Conservation (phyloP, 768 basidiomycete species). For the Dioszegia crocea region DNA sequence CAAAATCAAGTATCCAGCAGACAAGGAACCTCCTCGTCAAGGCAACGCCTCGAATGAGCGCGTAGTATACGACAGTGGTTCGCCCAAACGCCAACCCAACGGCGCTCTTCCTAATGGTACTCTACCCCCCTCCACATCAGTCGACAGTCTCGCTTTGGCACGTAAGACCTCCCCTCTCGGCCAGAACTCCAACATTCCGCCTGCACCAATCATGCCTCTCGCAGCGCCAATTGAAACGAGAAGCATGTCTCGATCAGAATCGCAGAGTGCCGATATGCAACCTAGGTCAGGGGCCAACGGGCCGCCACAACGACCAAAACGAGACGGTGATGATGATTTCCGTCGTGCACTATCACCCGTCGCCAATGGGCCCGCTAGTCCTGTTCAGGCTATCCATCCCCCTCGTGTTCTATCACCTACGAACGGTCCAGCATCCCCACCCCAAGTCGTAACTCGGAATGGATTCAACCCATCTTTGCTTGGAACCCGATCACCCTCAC, state of each 20-base stretch:
- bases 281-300: constrained; percentile 25
- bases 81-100: constrained; percentile 11
- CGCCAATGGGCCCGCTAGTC: constrained; percentile 27
- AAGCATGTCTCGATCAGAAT: constrained; percentile 21
- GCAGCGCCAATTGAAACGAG: constrained; percentile 16
- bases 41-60: constrained; percentile 6
- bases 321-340: constrained; percentile 40
- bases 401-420: constrained; percentile 28
- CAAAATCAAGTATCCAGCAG: constrained; percentile 19
- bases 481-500: constrained; percentile 58
- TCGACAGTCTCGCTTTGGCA: constrained; percentile 21
- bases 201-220: constrained; percentile 1
- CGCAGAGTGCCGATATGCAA: constrained; percentile 6
- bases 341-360: constrained; percentile 65
- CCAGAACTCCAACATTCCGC: background rate
- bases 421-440: constrained; percentile 34
- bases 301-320: constrained; percentile 50
- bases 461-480: constrained; percentile 53
- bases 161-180: constrained; percentile 23
- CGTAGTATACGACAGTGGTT: constrained; percentile 1
- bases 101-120: constrained; percentile 5
- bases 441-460: constrained; percentile 10
- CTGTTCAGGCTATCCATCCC: constrained; percentile 17
- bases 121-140: constrained; percentile 20
- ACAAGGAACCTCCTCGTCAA: constrained; percentile 20